Evolutionary conservation across 2,329 filamentous ascomycete genomes (phyloP), one percentile per base, ranked within the genome.

Genomic region (Diaporthe sp.): DNA sequence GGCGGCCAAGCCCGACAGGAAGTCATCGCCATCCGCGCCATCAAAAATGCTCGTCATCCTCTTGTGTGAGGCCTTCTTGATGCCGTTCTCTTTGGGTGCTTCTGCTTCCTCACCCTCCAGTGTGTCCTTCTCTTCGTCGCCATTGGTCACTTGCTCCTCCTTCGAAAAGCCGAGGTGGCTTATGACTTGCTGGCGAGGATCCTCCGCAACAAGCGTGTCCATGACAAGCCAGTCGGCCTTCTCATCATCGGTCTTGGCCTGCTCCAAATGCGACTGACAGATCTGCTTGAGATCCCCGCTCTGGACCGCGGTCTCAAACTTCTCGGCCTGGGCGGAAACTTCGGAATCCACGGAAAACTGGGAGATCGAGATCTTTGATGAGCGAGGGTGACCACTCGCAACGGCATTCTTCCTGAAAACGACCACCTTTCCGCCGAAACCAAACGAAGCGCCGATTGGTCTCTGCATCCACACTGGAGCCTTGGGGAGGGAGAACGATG

Each of bases 151-250:
- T 28, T 91, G 89, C 34, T 90, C 87, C n/a, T 88, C 86, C 75
- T 93, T 91, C 42, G 91, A 88, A 84, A 98, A 96, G n/a, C 96
- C 97, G 25, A 99, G 90, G 82, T 97, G 96, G 79, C 97, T 94
- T 31, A 97, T 90, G 75, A 99, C 93, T 82, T 94, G 93, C 82
- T 94, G 93, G 57, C 96, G 92, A n/a, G 95, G 94, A 81, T 96
- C 96, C 42, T 94, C 92, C 4, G 94, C 93, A 67, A 96, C 93
- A 76, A 99, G 85, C 2, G 95, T 97, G 84, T 97, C 93, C 83
- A 99, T 95, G 51, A 98, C 95, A 78, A 94, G 94, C 97, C 97
- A 99, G 84, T 98, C 96, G 5, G 94, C 94, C 87, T 95, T 98
- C 83, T 98, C 97, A 79, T 98, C 95, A 1, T 98, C 96, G 0